These are phyloP conservation scores for Epichloe amarillans DNA, from an alignment of 2,329 filamentous ascomycete species.

Conservation along the genomic window DNA sequence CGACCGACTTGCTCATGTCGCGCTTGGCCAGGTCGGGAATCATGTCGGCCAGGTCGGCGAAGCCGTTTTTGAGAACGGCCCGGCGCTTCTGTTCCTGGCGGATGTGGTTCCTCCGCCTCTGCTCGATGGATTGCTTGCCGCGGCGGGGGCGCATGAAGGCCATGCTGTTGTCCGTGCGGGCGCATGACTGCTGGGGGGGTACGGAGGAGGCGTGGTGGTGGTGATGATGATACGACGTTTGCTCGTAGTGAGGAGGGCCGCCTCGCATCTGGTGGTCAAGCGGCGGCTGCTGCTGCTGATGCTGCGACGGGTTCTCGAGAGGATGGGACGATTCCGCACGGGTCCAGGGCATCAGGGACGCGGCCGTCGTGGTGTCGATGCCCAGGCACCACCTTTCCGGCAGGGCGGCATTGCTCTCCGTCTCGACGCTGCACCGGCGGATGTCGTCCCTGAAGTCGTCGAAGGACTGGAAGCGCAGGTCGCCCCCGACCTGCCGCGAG, in stretches of 20 bases:
- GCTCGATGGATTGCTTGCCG: neutral
- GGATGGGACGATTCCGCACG: neutral
- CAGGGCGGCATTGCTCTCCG: neutral
- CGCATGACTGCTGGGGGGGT: neutral
- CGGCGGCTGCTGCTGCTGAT: too few relatives aligned
- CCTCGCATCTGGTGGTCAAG: too few relatives aligned
- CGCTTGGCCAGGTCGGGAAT: neutral
- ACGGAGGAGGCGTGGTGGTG: too few relatives aligned
- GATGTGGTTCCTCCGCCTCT: conserved; percentile 1
- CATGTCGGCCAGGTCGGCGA: neutral
- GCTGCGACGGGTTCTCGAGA: neutral
- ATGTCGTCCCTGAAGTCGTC: neutral
- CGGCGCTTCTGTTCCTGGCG: conserved; percentile 1
- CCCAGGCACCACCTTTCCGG: conserved; percentile 1
- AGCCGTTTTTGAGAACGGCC: neutral
- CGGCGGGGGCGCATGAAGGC: neutral
- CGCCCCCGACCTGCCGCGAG: neutral
- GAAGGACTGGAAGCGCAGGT: neutral
- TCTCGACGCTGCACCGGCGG: neutral
- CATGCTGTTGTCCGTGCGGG: neutral
- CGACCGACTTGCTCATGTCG: neutral
- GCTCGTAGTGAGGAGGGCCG: too few relatives aligned
- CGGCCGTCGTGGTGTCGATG: neutral
- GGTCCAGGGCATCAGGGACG: neutral
- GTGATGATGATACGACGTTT: too few relatives aligned